Percentiles rank a stretch among this genome's conserved stretches.
phyloP scores from a whole-genome alignment of 2,329 filamentous ascomycete species.

The Alternaria dauci region DNA sequence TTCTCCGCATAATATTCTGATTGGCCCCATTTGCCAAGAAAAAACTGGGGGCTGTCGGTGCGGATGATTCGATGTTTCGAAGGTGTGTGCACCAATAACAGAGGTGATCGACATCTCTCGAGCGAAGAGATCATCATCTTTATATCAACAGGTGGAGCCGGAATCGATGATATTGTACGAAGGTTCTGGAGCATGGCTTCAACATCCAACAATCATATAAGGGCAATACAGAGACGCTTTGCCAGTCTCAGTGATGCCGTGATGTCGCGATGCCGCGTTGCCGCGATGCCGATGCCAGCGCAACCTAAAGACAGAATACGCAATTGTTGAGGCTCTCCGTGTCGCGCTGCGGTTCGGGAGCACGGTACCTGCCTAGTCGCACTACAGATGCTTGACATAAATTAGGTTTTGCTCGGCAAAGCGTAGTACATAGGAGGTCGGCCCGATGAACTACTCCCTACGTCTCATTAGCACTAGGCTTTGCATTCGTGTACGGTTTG shows the following conservation, averaged over 20 bases:
- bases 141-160: background rate
- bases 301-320: background rate
- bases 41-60: background rate
- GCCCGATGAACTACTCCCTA: background rate
- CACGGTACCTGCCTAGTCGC: background rate
- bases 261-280: background rate
- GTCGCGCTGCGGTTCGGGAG: background rate
- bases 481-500: background rate
- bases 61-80: background rate
- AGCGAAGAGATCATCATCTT: background rate
- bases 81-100: background rate
- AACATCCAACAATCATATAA: background rate
- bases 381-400: background rate
- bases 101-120: background rate
- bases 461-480: background rate
- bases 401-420: background rate
- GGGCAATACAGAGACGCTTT: too few species aligned
- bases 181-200: background rate
- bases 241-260: background rate
- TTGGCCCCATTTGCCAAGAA: background rate
- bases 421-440: background rate
- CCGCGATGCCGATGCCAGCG: too few species aligned
- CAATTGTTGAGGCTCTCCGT: background rate
- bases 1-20: background rate
- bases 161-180: background rate